Evolutionary conservation across 768 basidiomycete species (phyloP), one percentile per base, ranked within the genome.

Genomic region (Russula emetica): DNA sequence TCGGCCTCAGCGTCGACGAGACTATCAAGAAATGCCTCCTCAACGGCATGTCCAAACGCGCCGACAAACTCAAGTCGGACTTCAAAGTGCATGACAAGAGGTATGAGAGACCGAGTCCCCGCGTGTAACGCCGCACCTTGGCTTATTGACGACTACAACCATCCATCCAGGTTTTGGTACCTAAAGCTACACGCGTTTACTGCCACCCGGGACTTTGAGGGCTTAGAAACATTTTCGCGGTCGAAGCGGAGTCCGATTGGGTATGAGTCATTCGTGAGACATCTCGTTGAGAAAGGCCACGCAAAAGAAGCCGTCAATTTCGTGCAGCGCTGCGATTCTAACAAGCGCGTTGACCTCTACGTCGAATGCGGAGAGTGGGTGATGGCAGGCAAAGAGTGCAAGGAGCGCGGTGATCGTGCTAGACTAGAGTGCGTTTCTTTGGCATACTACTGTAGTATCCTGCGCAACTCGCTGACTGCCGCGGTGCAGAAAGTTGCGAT

Each of bases 31-130:
- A 78, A 32, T 92, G 93, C 66, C 73, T 98, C 22, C 71, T 88
- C 38, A 91, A 90, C 60, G 88, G 87, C 13, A 80, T 95, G 78
- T 76, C 83, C 22, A 98, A 95, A 76, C 82, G 85, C 63, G 97
- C 94, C 0, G 97, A 99, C 71, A 92, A 88, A 71, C 74, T 96
- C 64, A 87, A 89, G 72, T 78, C 80, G 1, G 96, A 98, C 67
- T 98, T 93, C 79, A 95, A 90, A 72, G 91, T 99, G 1, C 85
- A 94, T 0, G 97, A 98, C 72, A 98, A 95, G 77, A 80, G 96
- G 94, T 94, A 47, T 58, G 32, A 82, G 32, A 82, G 14, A 71
- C 42, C 34, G 20, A 20, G 24, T 62, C 18, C 14, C 8, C 50
- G 44, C 36, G 44, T 8, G 34, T 62, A 36, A 13, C 34, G 14